These are phyloP conservation scores for Gossypium gossypioides DNA, from an alignment of 441 rosid species.

Conservation along the genomic window DNA sequence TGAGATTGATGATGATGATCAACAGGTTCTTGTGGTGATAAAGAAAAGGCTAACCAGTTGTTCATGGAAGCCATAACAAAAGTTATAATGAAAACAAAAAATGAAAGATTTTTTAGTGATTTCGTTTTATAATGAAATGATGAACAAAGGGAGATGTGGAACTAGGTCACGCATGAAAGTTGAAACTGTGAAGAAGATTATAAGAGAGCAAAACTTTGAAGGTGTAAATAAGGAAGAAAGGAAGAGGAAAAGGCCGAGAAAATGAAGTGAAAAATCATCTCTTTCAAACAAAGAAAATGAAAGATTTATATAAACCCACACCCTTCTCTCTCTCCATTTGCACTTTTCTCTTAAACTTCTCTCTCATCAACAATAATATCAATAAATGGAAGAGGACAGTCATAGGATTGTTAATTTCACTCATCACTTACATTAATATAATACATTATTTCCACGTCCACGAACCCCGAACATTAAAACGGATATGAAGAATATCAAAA, in stretches of 20 bases:
- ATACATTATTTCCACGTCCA: no score
- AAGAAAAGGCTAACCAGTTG: slow-evolving; percentile 73
- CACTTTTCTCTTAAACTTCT: background rate
- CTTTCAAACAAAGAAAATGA: slow-evolving; percentile 26
- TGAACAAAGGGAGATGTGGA: slow-evolving; percentile 3
- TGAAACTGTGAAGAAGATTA: slow-evolving; percentile 17
- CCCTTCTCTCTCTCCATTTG: background rate
- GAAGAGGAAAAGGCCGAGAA: slow-evolving; percentile 34
- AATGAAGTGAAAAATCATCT: slow-evolving; percentile 19
- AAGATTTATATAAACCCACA: slow-evolving; percentile 26
- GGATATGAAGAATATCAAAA: background rate
- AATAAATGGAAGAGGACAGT: slow-evolving; percentile 9
- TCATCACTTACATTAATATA: background rate
- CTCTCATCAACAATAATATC: slow-evolving; percentile 5
- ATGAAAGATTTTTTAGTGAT: no score
- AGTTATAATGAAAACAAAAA: no score
- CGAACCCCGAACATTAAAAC: no score
- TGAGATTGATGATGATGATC: slow-evolving; percentile 21
- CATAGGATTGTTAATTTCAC: background rate
- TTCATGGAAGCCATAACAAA: slow-evolving; percentile 30
- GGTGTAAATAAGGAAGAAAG: background rate
- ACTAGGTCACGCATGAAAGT: slow-evolving; percentile 40
- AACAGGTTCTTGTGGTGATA: slow-evolving; percentile 42
- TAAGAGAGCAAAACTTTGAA: no score
- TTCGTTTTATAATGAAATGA: background rate